Evolutionary conservation across 371 early-diverging fungal genomes (phyloP).

Genomic region (Haplosporangium sp.): DNA sequence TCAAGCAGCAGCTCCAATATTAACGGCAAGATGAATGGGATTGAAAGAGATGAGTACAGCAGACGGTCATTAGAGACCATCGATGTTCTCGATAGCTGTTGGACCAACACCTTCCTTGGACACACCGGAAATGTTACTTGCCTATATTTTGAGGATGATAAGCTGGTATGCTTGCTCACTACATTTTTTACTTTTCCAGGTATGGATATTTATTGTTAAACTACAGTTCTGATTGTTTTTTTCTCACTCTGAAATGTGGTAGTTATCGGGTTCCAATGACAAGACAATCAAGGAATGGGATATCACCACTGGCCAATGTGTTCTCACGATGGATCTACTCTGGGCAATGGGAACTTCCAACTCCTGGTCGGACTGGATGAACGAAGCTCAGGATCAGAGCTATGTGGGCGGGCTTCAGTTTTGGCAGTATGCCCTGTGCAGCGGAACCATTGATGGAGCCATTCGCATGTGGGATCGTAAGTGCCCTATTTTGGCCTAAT

Average conservation of each 20-base stretch:
- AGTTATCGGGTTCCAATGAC: constrained; percentile 88
- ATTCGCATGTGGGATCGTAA: constrained; percentile 90
- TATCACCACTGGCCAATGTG: constrained; percentile 76
- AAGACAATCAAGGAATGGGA: constrained; percentile 93
- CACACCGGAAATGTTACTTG: constrained; percentile 69
- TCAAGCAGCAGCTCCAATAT: constrained; percentile 38
- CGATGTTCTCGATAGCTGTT: constrained; percentile 54
- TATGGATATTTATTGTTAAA: background rate
- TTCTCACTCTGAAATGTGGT: background rate
- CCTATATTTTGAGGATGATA: constrained; percentile 60
- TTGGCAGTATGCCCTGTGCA: constrained; percentile 84
- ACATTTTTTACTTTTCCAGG: background rate
- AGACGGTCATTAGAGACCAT: constrained; percentile 44
- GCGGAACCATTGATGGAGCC: constrained; percentile 89
- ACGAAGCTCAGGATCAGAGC: constrained; percentile 28
- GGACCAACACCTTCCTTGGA: constrained; percentile 61
- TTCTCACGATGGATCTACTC: constrained; percentile 72
- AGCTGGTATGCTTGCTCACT: constrained; percentile 52
- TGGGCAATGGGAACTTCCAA: constrained; percentile 69
- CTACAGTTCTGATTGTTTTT: background rate
- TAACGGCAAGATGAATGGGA: constrained; percentile 22
- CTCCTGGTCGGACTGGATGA: constrained; percentile 47
- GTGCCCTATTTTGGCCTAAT: constrained; percentile 28
- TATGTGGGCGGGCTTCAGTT: constrained; percentile 84
- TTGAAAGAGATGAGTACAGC: constrained; percentile 21